Percentiles rank a stretch among this genome's conserved stretches.
These are phyloP conservation scores for Metschnikowia anglica DNA, from an alignment of 805 yeast species.

Conservation along the genomic window DNA sequence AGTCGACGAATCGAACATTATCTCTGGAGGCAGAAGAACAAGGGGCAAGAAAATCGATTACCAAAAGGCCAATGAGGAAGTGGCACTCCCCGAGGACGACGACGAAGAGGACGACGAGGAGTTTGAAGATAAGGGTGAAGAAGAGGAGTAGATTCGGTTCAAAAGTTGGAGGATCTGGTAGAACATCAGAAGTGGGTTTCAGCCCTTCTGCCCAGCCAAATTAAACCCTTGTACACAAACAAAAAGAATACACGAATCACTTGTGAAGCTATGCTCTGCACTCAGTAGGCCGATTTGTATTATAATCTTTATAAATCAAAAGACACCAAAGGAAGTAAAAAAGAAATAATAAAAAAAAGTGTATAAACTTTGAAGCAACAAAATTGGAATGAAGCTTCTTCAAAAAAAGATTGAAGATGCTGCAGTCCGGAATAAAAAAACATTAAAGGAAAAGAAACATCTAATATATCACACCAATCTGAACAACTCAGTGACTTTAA, in stretches of 20 bases:
- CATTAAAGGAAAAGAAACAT: no score
- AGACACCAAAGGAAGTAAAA: not conserved
- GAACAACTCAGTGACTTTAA: no score
- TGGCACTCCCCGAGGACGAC: slow-evolving; percentile 53
- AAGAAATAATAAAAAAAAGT: slow-evolving; percentile 1
- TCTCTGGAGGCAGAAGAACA: slow-evolving; percentile 83
- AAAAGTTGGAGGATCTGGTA: no score
- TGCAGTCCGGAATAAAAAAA: no score
- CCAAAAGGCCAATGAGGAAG: slow-evolving; percentile 71
- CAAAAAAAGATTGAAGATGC: not conserved
- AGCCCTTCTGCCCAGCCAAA: no score
- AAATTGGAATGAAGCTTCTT: not conserved
- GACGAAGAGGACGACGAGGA: slow-evolving; percentile 54
- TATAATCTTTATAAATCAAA: slow-evolving; percentile 1
- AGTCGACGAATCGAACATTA: slow-evolving; percentile 80
- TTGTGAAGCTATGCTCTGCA: not conserved
- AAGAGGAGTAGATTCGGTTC: slow-evolving; percentile 6
- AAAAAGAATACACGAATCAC: not conserved
- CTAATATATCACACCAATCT: no score
- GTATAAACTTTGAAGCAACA: not conserved
- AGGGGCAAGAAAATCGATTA: slow-evolving; percentile 88
- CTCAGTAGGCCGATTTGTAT: slow-evolving; percentile 2
- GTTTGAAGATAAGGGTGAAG: slow-evolving; percentile 42
- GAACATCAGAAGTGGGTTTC: no score
- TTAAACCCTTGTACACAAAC: no score